Evolutionary conservation across 768 basidiomycete species (phyloP).

Genomic region (Phanerodontia chrysosporium): DNA sequence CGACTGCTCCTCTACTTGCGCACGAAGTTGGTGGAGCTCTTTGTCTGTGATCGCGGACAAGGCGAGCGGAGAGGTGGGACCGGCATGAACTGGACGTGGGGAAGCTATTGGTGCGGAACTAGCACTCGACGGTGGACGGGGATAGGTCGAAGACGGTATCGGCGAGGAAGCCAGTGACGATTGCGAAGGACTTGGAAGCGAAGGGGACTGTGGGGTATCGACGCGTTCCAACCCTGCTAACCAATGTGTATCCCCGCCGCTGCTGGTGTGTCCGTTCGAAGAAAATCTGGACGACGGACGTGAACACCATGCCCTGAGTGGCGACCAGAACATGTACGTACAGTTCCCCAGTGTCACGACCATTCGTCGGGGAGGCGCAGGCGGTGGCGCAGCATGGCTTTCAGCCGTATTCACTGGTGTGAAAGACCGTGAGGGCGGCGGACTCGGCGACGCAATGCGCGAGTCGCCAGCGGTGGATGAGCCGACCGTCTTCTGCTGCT

Average conservation of each 20-base stretch:
- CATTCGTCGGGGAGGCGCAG: conserved; percentile 6
- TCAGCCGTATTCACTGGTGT: conserved; percentile 27
- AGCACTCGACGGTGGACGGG: conserved; percentile 7
- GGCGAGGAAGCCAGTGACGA: conserved; percentile 20
- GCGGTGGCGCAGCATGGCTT: conserved; percentile 15
- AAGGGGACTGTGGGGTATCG: conserved; percentile 22
- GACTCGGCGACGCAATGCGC: conserved; percentile 42
- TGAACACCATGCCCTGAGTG: not conserved
- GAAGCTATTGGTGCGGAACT: not conserved
- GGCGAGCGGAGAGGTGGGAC: conserved; percentile 18
- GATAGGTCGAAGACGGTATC: conserved; percentile 12
- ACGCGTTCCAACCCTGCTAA: conserved; percentile 53
- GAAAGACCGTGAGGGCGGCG: conserved; percentile 37
- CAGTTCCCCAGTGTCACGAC: conserved; percentile 48
- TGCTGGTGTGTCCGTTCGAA: conserved; percentile 22
- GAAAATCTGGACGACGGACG: conserved; percentile 32
- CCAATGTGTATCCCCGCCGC: conserved; percentile 50
- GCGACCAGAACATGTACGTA: conserved; percentile 38
- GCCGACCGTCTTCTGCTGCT: conserved; percentile 62
- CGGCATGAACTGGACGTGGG: not conserved
- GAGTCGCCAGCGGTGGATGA: conserved; percentile 22
- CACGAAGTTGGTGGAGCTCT: conserved; percentile 24
- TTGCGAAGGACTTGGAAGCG: conserved; percentile 31
- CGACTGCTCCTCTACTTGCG: conserved; percentile 51
- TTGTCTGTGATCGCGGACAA: conserved; percentile 15